Percentiles rank a stretch among this genome's conserved stretches.
These are phyloP conservation scores for Yarrowia keelungensis DNA, from an alignment of 805 yeast genomes.

Conservation along the genomic window DNA sequence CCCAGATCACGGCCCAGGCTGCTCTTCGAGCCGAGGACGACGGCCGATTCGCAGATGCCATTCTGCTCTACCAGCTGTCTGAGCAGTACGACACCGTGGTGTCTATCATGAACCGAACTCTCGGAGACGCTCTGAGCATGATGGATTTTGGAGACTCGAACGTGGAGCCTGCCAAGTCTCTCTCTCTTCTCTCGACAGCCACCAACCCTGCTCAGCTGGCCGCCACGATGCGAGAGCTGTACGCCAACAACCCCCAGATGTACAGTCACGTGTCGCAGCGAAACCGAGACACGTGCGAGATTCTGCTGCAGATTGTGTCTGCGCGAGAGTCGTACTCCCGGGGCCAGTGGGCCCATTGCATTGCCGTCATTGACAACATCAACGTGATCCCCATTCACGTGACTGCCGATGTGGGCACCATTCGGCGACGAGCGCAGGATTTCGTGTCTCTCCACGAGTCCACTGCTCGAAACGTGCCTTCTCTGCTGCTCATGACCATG, in stretches of 20 bases:
- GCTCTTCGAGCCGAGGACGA: conserved; percentile 90
- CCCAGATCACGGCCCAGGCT: conserved; percentile 79
- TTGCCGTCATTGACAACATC: conserved; percentile 62
- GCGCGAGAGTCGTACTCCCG: conserved; percentile 66
- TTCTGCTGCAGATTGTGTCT: conserved; percentile 68
- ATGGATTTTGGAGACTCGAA: conserved; percentile 55
- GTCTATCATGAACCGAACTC: conserved; percentile 69
- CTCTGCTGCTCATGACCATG: conserved; percentile 80
- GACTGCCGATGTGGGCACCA: conserved; percentile 56
- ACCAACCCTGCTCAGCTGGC: conserved; percentile 52
- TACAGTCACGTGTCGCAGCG: conserved; percentile 60
- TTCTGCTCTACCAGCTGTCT: conserved; percentile 83
- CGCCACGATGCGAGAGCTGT: conserved; percentile 50
- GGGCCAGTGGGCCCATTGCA: conserved; percentile 65
- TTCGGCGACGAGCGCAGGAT: conserved; percentile 74
- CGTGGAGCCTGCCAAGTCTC: conserved; percentile 60
- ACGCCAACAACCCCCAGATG: conserved; percentile 64
- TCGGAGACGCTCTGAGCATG: conserved; percentile 78
- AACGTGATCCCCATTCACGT: conserved; percentile 69
- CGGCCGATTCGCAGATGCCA: conserved; percentile 85
- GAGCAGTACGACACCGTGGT: conserved; percentile 87
- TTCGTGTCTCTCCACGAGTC: conserved; percentile 69
- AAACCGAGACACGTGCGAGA: conserved; percentile 69
- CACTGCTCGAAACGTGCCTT: conserved; percentile 79
- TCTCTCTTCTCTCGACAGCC: conserved; percentile 47